phyloP scores from a whole-genome alignment of 371 early-diverging fungal species.

The Circinella minor region DNA sequence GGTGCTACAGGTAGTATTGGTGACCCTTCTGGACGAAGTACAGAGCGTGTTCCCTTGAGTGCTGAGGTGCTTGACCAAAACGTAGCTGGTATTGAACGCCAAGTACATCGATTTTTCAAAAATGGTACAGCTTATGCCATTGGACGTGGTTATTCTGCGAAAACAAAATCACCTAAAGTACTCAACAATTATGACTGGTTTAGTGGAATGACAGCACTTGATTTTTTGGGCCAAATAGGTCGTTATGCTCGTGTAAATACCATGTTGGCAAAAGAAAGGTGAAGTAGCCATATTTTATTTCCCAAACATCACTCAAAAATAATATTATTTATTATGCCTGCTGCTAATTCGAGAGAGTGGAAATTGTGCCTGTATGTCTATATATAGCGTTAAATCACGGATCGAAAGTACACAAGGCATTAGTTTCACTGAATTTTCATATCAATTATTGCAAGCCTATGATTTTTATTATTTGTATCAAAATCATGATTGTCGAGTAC shows the following conservation, averaged over 20 bases:
- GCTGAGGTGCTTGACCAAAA: conserved; percentile 65
- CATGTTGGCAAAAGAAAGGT: conserved; percentile 92
- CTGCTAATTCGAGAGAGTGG: too few relatives aligned
- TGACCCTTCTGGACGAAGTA: conserved; percentile 88
- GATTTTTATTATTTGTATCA: conserved; percentile 89
- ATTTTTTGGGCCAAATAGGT: conserved; percentile 83
- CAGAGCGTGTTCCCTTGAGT: conserved; percentile 77
- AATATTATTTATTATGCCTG: too few relatives aligned
- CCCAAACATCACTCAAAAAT: too few relatives aligned
- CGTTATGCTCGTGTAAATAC: conserved; percentile 78
- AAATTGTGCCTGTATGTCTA: background rate
- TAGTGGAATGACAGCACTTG: conserved; percentile 72
- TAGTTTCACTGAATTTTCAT: conserved; percentile 95
- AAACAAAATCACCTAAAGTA: conserved; percentile 49
- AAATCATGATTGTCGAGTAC: conserved; percentile 68
- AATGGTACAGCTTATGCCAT: conserved; percentile 69
- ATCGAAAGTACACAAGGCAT: conserved; percentile 86
- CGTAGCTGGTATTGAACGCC: conserved; percentile 66
- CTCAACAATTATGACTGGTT: conserved; percentile 90
- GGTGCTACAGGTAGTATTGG: conserved; percentile 96
- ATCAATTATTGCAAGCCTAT: conserved; percentile 94
- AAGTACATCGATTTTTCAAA: conserved; percentile 73
- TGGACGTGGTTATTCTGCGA: conserved; percentile 39
- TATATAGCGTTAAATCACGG: conserved; percentile 71
- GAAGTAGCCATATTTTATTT: background rate